Evolutionary conservation across 2,329 filamentous ascomycete species (phyloP).

Genomic region (Colletotrichum scovillei): DNA sequence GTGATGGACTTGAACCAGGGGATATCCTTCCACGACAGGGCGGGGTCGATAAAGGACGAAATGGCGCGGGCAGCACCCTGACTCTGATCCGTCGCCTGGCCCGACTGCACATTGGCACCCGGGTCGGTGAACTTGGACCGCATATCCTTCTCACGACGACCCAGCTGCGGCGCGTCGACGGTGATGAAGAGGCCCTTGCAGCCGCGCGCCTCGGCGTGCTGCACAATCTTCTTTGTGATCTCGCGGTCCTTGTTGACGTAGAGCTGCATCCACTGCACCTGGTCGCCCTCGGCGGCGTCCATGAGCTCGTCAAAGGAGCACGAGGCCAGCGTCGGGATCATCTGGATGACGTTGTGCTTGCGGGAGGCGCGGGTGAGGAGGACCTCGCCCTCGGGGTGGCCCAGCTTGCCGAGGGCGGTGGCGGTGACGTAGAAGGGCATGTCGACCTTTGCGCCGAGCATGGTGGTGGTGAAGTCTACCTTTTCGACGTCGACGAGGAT

Average conservation of each 20-base stretch:
- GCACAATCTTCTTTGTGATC: slow-evolving; percentile 89
- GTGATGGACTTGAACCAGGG: slow-evolving; percentile 94
- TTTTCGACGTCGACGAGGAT: slow-evolving; percentile 90
- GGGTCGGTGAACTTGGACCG: slow-evolving; percentile 88
- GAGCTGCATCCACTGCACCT: slow-evolving; percentile 96
- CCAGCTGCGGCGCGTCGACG: slow-evolving; percentile 95
- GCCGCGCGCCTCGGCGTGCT: slow-evolving; percentile 90
- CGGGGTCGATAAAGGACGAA: slow-evolving; percentile 95
- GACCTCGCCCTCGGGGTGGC: slow-evolving; percentile 93
- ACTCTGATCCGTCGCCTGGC: slow-evolving; percentile 80
- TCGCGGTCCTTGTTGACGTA: slow-evolving; percentile 96
- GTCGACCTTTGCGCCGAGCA: slow-evolving; percentile 87
- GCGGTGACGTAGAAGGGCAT: slow-evolving; percentile 98
- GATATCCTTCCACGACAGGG: slow-evolving; percentile 93
- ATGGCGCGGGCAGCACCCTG: slow-evolving; percentile 97
- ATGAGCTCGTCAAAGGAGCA: slow-evolving; percentile 98
- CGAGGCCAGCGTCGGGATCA: slow-evolving; percentile 97
- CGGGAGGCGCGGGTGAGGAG: slow-evolving; percentile 85
- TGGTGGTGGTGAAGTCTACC: slow-evolving; percentile 88
- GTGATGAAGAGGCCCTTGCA: slow-evolving; percentile 98
- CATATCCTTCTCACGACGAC: slow-evolving; percentile 98
- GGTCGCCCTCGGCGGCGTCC: slow-evolving; percentile 81
- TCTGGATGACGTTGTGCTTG: slow-evolving; percentile 93
- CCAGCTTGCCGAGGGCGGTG: slow-evolving; percentile 94
- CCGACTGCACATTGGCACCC: slow-evolving; percentile 84